Evolutionary conservation across 192 early-diverging fungal species (phyloP).

Genomic region (Coemansia sp.): DNA sequence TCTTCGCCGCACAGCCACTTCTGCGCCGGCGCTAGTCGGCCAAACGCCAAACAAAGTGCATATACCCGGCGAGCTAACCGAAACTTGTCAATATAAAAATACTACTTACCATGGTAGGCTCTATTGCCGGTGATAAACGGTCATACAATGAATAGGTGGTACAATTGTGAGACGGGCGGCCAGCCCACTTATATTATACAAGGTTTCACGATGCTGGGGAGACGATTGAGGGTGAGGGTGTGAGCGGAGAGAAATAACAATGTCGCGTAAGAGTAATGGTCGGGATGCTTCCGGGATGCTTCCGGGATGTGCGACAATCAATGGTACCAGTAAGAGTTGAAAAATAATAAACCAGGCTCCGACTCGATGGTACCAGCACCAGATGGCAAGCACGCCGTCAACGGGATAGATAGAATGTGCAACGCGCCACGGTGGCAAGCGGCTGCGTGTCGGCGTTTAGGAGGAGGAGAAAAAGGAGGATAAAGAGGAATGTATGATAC

Average conservation of each 20-base stretch:
- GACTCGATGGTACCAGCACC: too few relatives aligned
- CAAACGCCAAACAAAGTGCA: not conserved
- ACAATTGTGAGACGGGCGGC: not conserved
- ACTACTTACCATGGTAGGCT: not conserved
- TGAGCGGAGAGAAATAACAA: not conserved
- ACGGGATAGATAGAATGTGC: too few relatives aligned
- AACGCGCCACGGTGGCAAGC: too few relatives aligned
- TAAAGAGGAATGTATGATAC: too few relatives aligned
- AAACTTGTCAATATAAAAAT: conserved; percentile 10
- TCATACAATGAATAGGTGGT: not conserved
- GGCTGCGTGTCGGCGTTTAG: too few relatives aligned
- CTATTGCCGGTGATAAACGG: not conserved
- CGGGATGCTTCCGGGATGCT: not conserved
- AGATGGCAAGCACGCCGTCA: too few relatives aligned
- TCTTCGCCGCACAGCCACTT: not conserved
- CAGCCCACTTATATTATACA: not conserved
- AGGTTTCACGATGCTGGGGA: too few relatives aligned
- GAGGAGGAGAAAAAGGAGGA: too few relatives aligned
- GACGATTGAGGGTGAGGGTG: not conserved
- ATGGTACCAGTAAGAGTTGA: not conserved
- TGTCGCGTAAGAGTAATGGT: too few relatives aligned
- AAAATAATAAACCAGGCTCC: too few relatives aligned
- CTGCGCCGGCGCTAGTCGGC: not conserved
- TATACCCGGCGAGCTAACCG: not conserved
- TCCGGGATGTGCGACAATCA: not conserved